A percentile compares a stretch with the other conserved stretches of the same genome.
Conservation (phyloP, 345 rosid genomes). For the Acer campestre region DNA sequence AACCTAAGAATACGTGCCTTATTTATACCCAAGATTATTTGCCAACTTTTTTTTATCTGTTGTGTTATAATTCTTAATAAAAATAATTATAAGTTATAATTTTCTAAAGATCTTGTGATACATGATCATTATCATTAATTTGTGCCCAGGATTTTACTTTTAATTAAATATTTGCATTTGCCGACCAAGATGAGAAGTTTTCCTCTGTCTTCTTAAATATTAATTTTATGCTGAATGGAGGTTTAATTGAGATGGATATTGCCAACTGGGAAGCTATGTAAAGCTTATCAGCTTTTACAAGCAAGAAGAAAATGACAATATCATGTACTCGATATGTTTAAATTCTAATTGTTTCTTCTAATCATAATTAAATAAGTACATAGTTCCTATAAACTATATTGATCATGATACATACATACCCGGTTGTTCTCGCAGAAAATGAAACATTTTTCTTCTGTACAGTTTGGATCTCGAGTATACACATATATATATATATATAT, state of each 20-base stretch:
- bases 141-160: neutral
- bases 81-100: no score
- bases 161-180: no score
- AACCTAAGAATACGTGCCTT: no score
- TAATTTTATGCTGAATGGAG: neutral
- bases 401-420: neutral
- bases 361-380: neutral
- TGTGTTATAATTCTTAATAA: no score
- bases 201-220: neutral
- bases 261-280: neutral
- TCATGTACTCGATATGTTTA: neutral
- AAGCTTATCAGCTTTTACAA: neutral
- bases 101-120: no score
- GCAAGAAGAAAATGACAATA: neutral
- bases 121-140: neutral
- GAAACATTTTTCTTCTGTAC: neutral
- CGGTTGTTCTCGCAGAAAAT: neutral
- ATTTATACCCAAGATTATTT: no score
- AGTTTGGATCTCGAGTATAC: slow-evolving; percentile 13
- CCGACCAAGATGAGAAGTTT: neutral
- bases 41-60: no score
- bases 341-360: neutral
- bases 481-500: neutral
- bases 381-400: no score
- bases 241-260: no score